Base-by-base conservation (phyloP, 306 rosid species). In the Aeschynomene evenia region DNA sequence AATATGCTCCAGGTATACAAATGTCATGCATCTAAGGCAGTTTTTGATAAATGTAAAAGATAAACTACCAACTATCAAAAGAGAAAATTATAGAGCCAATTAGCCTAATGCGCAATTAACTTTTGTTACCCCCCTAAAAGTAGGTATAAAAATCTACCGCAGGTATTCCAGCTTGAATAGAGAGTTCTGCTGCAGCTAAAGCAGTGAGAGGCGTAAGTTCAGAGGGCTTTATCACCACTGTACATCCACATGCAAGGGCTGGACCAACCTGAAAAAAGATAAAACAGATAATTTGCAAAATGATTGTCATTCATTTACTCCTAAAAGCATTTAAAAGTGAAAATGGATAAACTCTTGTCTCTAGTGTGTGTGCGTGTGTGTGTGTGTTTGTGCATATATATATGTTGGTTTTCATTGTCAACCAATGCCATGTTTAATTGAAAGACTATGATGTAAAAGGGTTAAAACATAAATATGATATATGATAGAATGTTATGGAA, bases 211-310 rank as follows among this genome's bases (percentile, higher is more conserved):
- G 99, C 4, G 99, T 94, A 43, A 88, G 84, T 73, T 94, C 99
- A 78, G 99, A 85, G 79, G 99, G 99, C 79, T 94, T 94, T 84
- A 94, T 73, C 59, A 94, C 89, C 60, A 85, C 96, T 23, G 99
- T 94, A 77, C 99, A 94, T 68, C 99, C 99, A 81, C 96, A 82
- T 45, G 96, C 99, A 80, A 94, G 96, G 76, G 99, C 97, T 63
- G 99, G 97, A 70, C 97, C 99, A 83, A 94, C 97, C 99, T 91
- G 79, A 77, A 43, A 59, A 31, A 73, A 72, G 72, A 76, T 46
- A 75, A 54, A 80, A 68, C 53, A 37, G 6, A 61, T 42, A 33
- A 62, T 56, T 43, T 51, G 33, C 28, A 61, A 37, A 52, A 61
- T 46, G 24, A 58, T 42, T 68, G 31, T 13, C 48, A 23, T 63